These are phyloP conservation scores for Ramularia collo-cygni DNA, from an alignment of 2,329 filamentous ascomycete species.

Conservation along the genomic window DNA sequence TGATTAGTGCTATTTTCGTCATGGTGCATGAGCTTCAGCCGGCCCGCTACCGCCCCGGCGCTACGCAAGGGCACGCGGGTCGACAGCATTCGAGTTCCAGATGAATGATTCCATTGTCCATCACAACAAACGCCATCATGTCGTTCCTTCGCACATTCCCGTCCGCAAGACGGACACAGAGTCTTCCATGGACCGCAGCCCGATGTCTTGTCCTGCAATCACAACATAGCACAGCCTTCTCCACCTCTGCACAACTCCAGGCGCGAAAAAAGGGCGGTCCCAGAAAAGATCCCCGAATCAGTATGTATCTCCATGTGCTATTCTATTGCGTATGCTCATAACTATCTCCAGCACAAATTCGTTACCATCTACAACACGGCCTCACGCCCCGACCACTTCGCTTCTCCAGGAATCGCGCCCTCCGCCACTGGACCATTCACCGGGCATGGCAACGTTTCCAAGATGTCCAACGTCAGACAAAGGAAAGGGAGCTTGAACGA, in stretches of 20 bases:
- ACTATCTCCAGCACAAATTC: constrained; percentile 48
- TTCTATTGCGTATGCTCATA: background rate
- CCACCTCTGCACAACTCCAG: constrained; percentile 35
- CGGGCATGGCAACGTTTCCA: constrained; percentile 84
- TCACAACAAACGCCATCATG: too few species aligned
- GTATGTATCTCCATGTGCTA: constrained; percentile 13
- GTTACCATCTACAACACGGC: constrained; percentile 64
- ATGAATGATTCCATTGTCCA: too few species aligned
- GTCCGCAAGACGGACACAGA: constrained; percentile 12
- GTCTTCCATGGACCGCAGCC: constrained; percentile 19
- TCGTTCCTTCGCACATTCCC: constrained; percentile 20
- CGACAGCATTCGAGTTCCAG: too few species aligned
- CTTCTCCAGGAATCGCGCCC: constrained; percentile 76
- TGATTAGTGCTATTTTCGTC: too few species aligned
- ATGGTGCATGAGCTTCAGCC: too few species aligned
- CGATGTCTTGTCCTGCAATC: constrained; percentile 20
- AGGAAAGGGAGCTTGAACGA: constrained; percentile 66
- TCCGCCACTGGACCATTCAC: constrained; percentile 98
- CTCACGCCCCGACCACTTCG: constrained; percentile 69
- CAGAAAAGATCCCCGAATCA: constrained; percentile 31
- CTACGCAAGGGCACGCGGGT: too few species aligned
- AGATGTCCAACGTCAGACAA: constrained; percentile 57
- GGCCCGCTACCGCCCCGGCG: too few species aligned
- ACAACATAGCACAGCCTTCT: constrained; percentile 28
- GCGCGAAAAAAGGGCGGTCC: constrained; percentile 24